Evolutionary conservation across 164 flowering plant species (phyloP).

Genomic region (Annona squamosa): DNA sequence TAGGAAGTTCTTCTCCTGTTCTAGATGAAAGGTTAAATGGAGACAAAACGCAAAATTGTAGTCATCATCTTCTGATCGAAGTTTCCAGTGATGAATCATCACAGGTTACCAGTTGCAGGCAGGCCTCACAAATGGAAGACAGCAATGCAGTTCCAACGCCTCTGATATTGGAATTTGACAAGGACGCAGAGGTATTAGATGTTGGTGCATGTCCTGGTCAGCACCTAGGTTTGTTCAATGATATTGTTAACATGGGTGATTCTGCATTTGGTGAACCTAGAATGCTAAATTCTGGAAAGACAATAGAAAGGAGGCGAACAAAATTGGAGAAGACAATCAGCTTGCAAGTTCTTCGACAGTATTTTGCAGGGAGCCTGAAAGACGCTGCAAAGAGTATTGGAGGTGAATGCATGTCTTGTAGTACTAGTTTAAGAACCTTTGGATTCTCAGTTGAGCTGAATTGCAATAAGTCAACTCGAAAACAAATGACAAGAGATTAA

Average conservation of each 20-base stretch:
- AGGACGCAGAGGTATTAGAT: conserved; percentile 20
- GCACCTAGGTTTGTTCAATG: conserved; percentile 24
- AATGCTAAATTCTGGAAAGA: conserved; percentile 31
- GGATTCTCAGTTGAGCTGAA: neutral
- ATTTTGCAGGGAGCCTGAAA: conserved; percentile 87
- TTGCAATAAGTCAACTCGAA: too few relatives aligned
- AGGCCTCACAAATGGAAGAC: conserved; percentile 23
- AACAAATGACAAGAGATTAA: neutral
- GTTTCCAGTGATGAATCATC: conserved; percentile 26
- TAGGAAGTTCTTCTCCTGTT: neutral
- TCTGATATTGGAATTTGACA: conserved; percentile 17
- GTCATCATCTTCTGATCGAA: conserved; percentile 4
- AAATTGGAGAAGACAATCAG: conserved; percentile 74
- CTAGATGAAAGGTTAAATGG: conserved; percentile 5
- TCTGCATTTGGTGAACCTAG: conserved; percentile 17
- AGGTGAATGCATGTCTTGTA: conserved; percentile 35
- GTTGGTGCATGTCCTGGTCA: conserved; percentile 30
- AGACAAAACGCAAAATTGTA: conserved; percentile 11
- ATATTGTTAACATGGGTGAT: neutral
- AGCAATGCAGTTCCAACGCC: conserved; percentile 1
- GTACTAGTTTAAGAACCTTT: neutral
- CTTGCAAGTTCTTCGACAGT: conserved; percentile 68
- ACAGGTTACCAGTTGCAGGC: conserved; percentile 16
- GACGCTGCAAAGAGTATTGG: conserved; percentile 92
- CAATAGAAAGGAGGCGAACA: conserved; percentile 46